Evolutionary conservation across 495 filamentous ascomycete species (phyloP).

Genomic region (Hypoxylon lenormandii): DNA sequence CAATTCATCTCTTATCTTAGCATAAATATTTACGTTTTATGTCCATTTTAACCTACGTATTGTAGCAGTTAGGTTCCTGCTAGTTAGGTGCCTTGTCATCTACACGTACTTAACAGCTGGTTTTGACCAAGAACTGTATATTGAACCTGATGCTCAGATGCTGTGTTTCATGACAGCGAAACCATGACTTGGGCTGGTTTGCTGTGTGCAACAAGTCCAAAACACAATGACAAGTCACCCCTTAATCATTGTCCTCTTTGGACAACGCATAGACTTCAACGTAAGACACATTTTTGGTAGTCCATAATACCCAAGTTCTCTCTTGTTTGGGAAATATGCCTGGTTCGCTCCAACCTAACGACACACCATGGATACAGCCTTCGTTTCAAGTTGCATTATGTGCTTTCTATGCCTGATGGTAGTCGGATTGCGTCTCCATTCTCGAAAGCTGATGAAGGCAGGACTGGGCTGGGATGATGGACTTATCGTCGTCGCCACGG

Average conservation of each 20-base stretch:
- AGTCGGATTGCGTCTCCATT: slow-evolving; percentile 30
- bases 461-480: slow-evolving; percentile 43
- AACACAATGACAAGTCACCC: background rate
- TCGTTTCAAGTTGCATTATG: slow-evolving; percentile 2
- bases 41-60: too few relatives aligned
- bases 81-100: too few relatives aligned
- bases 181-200: background rate
- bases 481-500: slow-evolving; percentile 18
- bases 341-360: background rate
- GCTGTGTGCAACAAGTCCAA: background rate
- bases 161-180: background rate
- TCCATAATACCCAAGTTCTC: background rate
- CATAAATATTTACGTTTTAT: too few relatives aligned
- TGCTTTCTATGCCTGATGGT: slow-evolving; percentile 16
- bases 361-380: background rate
- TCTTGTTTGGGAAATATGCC: background rate
- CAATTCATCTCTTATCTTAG: too few relatives aligned
- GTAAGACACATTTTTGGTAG: background rate
- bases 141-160: too few relatives aligned
- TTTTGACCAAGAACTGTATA: too few relatives aligned
- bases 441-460: slow-evolving; percentile 18
- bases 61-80: too few relatives aligned
- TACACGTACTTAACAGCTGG: too few relatives aligned
- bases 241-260: too few relatives aligned
- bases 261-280: too few relatives aligned